Evolutionary conservation across 2,329 filamentous ascomycete species (phyloP).

Genomic region (Pleomassaria siparia): DNA sequence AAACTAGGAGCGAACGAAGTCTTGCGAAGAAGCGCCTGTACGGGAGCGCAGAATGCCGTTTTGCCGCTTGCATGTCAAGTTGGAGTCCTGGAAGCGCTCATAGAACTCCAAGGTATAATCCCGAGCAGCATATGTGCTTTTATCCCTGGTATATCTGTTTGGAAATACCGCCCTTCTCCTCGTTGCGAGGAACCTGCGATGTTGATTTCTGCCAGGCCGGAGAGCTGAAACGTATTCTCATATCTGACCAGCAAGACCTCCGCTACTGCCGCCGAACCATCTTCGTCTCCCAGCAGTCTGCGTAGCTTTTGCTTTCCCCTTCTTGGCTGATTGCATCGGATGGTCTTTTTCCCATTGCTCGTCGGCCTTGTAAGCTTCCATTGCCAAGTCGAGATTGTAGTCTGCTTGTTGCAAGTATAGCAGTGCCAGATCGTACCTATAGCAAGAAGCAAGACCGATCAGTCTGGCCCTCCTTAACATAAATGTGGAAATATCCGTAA

Average conservation of each 20-base stretch:
- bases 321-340: slow-evolving; percentile 54
- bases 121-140: too few relatives aligned
- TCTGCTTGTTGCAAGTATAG: slow-evolving; percentile 71
- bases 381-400: slow-evolving; percentile 67
- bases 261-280: slow-evolving; percentile 38
- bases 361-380: slow-evolving; percentile 67
- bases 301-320: slow-evolving; percentile 43
- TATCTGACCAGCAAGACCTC: slow-evolving; percentile 41
- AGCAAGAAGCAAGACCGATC: slow-evolving; percentile 35
- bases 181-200: too few relatives aligned
- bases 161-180: too few relatives aligned
- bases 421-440: slow-evolving; percentile 68
- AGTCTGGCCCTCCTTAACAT: slow-evolving; percentile 31
- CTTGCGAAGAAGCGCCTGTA: too few relatives aligned
- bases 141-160: too few relatives aligned
- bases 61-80: background rate
- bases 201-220: background rate
- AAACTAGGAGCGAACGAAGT: background rate
- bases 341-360: slow-evolving; percentile 75
- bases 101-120: too few relatives aligned
- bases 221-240: slow-evolving; percentile 6
- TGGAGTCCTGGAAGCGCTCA: background rate
- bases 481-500: background rate
- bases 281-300: slow-evolving; percentile 29
- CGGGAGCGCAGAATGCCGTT: background rate